These are phyloP conservation scores for Cantharellus anzutake DNA, from an alignment of 768 basidiomycete genomes.

Conservation along the genomic window DNA sequence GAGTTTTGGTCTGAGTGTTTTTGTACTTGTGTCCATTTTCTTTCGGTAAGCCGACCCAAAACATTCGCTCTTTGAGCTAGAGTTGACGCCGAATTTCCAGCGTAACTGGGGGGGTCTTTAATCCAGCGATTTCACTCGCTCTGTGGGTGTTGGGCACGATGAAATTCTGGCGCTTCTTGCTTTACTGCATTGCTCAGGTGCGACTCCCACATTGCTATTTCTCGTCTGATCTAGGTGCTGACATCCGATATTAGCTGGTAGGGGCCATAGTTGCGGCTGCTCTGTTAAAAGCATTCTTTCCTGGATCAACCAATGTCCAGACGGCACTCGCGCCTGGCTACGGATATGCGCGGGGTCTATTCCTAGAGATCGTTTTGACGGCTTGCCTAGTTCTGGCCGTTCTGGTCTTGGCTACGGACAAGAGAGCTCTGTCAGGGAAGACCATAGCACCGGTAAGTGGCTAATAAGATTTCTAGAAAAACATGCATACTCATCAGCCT, in stretches of 20 bases:
- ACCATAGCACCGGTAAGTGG: neutral
- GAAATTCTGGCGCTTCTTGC: conserved; percentile 8
- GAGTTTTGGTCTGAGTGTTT: neutral
- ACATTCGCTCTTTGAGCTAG: neutral
- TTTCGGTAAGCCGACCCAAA: neutral
- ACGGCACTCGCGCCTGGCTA: conserved; percentile 5
- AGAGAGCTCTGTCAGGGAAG: conserved; percentile 1
- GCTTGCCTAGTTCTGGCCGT: conserved; percentile 8
- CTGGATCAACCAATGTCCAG: conserved; percentile 9
- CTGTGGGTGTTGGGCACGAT: conserved; percentile 10
- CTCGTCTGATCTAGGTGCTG: neutral
- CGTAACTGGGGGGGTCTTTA: conserved; percentile 9
- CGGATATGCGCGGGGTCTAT: conserved; percentile 7
- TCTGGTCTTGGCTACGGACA: conserved; percentile 2
- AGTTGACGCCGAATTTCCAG: neutral
- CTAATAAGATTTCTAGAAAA: neutral
- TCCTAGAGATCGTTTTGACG: conserved; percentile 11
- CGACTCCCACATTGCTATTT: neutral
- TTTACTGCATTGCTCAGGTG: conserved; percentile 11
- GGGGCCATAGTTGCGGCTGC: conserved; percentile 11
- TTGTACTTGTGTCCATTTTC: neutral
- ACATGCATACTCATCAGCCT: neutral
- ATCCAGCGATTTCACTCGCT: conserved; percentile 9
- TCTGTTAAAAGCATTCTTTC: conserved; percentile 9
- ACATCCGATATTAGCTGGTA: neutral